Percentiles rank a stretch among this genome's conserved stretches.
Evolutionary conservation across 257 asterid genomes (phyloP).

Genomic region (Scutellaria galericulata): DNA sequence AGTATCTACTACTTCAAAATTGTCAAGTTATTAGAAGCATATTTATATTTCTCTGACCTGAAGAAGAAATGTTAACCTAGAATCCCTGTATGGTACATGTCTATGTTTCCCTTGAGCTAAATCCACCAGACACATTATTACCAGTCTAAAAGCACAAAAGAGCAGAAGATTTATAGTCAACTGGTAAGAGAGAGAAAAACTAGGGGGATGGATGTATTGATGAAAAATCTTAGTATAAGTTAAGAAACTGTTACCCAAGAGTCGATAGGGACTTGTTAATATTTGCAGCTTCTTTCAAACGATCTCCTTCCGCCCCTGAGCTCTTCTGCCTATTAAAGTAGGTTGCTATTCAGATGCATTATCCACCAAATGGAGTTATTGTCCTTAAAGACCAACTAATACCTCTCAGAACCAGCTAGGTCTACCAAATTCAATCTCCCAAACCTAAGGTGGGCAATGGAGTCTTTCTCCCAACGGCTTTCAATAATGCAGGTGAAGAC

Average conservation of each 20-base stretch:
- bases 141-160: constrained; percentile 57
- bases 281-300: constrained; percentile 89
- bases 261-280: constrained; percentile 88
- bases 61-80: constrained; percentile 90
- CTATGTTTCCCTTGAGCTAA: constrained; percentile 83
- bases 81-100: constrained; percentile 88
- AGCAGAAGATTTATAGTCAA: constrained; percentile 32
- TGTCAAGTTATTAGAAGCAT: constrained; percentile 3
- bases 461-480: constrained; percentile 85
- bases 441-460: constrained; percentile 77
- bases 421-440: constrained; percentile 87
- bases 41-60: constrained; percentile 57
- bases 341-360: constrained; percentile 29
- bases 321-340: constrained; percentile 71
- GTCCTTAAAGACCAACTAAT: constrained; percentile 23
- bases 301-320: constrained; percentile 91
- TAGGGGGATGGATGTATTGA: constrained; percentile 16
- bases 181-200: not conserved
- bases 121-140: constrained; percentile 87
- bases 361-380: constrained; percentile 28
- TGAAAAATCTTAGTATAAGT: constrained; percentile 6
- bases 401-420: constrained; percentile 96
- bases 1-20: constrained; percentile 24
- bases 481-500: constrained; percentile 87
- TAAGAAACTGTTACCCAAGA: constrained; percentile 65